phyloP scores from a whole-genome alignment of 805 yeast species.

The Kockiozyma suomiensis region DNA sequence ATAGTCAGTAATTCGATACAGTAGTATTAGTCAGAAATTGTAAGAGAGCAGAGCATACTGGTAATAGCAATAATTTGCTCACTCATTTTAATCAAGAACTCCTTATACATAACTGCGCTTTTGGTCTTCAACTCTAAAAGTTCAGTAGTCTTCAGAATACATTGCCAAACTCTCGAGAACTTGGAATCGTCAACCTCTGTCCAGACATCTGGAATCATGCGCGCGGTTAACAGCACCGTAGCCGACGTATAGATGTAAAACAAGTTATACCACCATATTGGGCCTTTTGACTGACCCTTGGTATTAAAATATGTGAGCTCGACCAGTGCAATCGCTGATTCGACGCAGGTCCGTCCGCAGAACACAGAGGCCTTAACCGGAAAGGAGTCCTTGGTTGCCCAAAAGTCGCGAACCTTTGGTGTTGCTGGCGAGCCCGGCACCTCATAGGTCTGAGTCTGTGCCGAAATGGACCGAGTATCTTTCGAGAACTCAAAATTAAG shows the following conservation, averaged over 20 bases:
- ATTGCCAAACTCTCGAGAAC: neutral
- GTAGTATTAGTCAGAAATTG: too few species aligned
- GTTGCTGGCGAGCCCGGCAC: neutral
- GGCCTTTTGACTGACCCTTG: constrained; percentile 21
- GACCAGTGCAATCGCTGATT: constrained; percentile 29
- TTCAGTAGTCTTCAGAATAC: neutral
- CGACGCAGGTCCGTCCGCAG: constrained; percentile 21
- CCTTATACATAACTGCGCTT: neutral
- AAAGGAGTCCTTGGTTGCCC: neutral
- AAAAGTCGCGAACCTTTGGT: neutral
- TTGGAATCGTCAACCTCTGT: constrained; percentile 23
- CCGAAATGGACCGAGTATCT: neutral
- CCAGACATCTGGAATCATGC: constrained; percentile 35
- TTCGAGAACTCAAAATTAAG: neutral
- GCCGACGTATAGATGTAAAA: constrained; percentile 38
- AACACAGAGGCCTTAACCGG: neutral
- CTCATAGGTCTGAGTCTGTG: neutral
- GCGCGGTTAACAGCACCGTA: constrained; percentile 37
- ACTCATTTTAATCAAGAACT: neutral
- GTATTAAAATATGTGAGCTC: constrained; percentile 20
- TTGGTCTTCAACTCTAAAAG: neutral
- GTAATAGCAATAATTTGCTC: neutral
- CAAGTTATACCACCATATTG: constrained; percentile 38
- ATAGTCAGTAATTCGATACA: neutral
- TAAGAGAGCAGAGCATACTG: too few species aligned